Evolutionary conservation across 768 basidiomycete genomes (phyloP), one percentile per base, ranked within the genome.

Genomic region (Chalciporus sphaerocephalus): DNA sequence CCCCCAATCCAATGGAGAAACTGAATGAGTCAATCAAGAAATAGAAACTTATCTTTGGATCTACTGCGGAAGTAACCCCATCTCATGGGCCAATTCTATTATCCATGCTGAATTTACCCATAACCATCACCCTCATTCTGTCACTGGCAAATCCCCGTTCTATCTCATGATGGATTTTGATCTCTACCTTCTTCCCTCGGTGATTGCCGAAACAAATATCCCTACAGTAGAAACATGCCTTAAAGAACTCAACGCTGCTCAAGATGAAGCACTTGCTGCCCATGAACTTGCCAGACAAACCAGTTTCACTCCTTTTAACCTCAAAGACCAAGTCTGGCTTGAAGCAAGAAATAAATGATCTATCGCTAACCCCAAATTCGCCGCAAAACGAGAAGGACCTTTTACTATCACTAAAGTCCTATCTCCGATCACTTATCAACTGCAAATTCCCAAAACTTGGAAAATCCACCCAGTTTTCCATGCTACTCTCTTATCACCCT

Each of bases 371-470:
- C n/a, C n/a, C n/a, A n/a, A n/a, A n/a, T n/a, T n/a, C n/a, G n/a
- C n/a, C n/a, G n/a, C n/a, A n/a, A n/a, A n/a, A n/a, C n/a, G n/a
- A n/a, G n/a, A n/a, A n/a, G n/a, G n/a, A n/a, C 40, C 40, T n/a
- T 41, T 41, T 25, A 25, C 24, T 21, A 41, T 41, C 40, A n/a
- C 17, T 9, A 25, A 41, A 18, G 24, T 21, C 17, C 12, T 41
- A 41, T 41, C 40, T n/a, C 40, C 40, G 10, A 10, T 41, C 9
- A 39, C 13, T 23, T 45, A 45, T 30, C 35, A 28, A 39, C 44
- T 45, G 11, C n/a, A 18, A 40, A 36, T 45, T 38, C 44, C 44
- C 59, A 60, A 33, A 47, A 50, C 9, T 48, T n/a, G n/a, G n/a
- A n/a, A n/a, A n/a, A n/a, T n/a, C n/a, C n/a, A n/a, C n/a, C n/a